A percentile compares a stretch with the other conserved stretches of the same genome.
Evolutionary conservation across 2,329 filamentous ascomycete genomes (phyloP).

Genomic region (Alternaria rosae): DNA sequence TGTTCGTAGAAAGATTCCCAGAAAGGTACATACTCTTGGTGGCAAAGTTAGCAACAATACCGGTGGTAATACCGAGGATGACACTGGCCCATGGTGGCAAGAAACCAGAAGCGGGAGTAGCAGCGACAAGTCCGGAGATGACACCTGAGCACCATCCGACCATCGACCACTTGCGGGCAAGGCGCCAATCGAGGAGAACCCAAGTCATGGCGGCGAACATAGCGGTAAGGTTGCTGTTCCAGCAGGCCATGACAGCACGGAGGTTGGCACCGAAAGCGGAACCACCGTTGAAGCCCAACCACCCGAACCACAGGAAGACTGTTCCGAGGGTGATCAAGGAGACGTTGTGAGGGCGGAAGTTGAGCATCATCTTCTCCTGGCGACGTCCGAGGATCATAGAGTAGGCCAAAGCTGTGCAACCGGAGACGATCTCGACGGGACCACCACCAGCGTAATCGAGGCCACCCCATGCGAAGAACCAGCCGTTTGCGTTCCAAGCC

Average conservation of each 20-base stretch:
- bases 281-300: constrained; percentile 98
- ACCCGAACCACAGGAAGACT: constrained; percentile 96
- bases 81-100: constrained; percentile 73
- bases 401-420: constrained; percentile 91
- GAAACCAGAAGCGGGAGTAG: constrained; percentile 83
- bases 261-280: constrained; percentile 94
- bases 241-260: constrained; percentile 94
- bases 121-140: constrained; percentile 86
- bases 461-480: constrained; percentile 89
- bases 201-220: constrained; percentile 92
- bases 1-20: not conserved
- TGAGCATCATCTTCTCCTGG: constrained; percentile 99
- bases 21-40: constrained; percentile 75
- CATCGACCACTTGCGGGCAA: constrained; percentile 93
- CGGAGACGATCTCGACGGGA: constrained; percentile 96
- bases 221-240: constrained; percentile 94
- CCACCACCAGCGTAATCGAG: constrained; percentile 96
- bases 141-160: constrained; percentile 92
- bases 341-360: constrained; percentile 99
- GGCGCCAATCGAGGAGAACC: constrained; percentile 93
- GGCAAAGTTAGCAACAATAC: constrained; percentile 79
- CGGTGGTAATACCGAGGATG: constrained; percentile 67
- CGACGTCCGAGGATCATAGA: constrained; percentile 94
- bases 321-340: constrained; percentile 96
- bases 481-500: constrained; percentile 95